These are phyloP conservation scores for Gnetum montanum DNA, from an alignment of 75 land plant species.

Conservation along the genomic window DNA sequence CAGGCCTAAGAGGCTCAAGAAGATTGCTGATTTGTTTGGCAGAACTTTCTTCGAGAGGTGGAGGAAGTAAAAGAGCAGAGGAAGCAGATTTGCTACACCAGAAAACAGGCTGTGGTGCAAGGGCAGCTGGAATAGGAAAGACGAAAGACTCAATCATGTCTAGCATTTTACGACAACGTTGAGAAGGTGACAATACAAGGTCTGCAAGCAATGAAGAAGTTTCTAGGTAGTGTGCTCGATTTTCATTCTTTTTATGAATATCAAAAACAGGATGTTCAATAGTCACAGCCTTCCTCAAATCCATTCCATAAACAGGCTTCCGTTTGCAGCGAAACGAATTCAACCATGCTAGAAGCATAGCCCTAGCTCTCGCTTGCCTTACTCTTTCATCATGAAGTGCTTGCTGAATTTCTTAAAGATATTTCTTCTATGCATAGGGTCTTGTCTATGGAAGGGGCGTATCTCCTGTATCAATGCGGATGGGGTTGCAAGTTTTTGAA, in stretches of 20 bases:
- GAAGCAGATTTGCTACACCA: slow-evolving; percentile 67
- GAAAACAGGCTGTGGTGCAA: slow-evolving; percentile 66
- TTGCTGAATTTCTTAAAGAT: slow-evolving; percentile 80
- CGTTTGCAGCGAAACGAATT: slow-evolving; percentile 65
- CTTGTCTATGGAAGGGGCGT: slow-evolving; percentile 10
- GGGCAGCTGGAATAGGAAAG: slow-evolving; percentile 97
- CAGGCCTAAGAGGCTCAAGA: slow-evolving; percentile 68
- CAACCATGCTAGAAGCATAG: slow-evolving; percentile 61
- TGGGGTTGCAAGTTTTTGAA: slow-evolving; percentile 36
- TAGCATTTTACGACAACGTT: slow-evolving; percentile 54
- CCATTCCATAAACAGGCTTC: slow-evolving; percentile 63
- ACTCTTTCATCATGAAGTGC: slow-evolving; percentile 55
- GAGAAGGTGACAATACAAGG: slow-evolving; percentile 57
- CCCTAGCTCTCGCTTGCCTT: slow-evolving; percentile 49
- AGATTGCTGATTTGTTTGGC: slow-evolving; percentile 29
- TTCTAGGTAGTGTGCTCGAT: slow-evolving; percentile 40
- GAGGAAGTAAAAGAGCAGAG: slow-evolving; percentile 27
- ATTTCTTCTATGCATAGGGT: slow-evolving; percentile 22
- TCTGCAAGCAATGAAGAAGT: slow-evolving; percentile 58
- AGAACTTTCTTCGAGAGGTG: slow-evolving; percentile 24
- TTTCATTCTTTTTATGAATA: slow-evolving; percentile 34
- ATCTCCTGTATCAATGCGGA: slow-evolving; percentile 41
- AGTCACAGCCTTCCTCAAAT: slow-evolving; percentile 43
- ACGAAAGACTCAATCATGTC: slow-evolving; percentile 64
- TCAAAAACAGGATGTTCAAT: slow-evolving; percentile 68